phyloP scores from a whole-genome alignment of 2,329 filamentous ascomycete species.

The Talaromyces sp. region DNA sequence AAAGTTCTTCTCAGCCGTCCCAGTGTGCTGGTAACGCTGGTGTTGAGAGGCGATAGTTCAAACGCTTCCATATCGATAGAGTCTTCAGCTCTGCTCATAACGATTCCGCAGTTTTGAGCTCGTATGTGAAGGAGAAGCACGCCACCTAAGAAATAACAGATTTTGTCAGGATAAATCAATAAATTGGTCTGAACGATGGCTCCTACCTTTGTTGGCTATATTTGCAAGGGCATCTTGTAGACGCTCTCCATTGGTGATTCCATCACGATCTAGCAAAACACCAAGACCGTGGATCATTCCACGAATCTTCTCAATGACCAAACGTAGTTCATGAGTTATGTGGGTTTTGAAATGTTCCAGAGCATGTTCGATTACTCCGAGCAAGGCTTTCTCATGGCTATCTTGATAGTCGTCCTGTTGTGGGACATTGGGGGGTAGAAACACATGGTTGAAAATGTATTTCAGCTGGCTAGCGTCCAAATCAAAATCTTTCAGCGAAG shows the following conservation, averaged over 20 bases:
- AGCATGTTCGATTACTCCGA: background rate
- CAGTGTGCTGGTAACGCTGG: slow-evolving; percentile 30
- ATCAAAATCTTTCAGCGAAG: background rate
- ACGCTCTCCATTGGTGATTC: background rate
- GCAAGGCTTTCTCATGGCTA: background rate
- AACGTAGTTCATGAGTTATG: background rate
- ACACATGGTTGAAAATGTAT: background rate
- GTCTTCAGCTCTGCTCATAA: slow-evolving; percentile 28
- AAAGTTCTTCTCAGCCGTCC: slow-evolving; percentile 30
- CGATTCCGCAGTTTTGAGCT: slow-evolving; percentile 44
- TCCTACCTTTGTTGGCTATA: background rate
- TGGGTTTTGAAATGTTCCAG: background rate
- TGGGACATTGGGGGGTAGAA: slow-evolving; percentile 5
- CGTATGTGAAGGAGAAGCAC: slow-evolving; percentile 37
- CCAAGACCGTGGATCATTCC: background rate
- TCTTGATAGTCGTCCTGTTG: background rate
- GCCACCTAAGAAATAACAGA: slow-evolving; percentile 8
- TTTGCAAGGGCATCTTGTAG: background rate
- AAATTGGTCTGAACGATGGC: background rate
- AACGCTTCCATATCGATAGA: slow-evolving; percentile 36
- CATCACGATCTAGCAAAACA: background rate
- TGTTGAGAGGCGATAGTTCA: slow-evolving; percentile 41
- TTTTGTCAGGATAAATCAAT: background rate
- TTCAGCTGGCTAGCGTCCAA: background rate
- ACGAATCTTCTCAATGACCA: background rate